Evolutionary conservation across 2,329 filamentous ascomycete genomes (phyloP).

Genomic region (Epichloe gansuensis): DNA sequence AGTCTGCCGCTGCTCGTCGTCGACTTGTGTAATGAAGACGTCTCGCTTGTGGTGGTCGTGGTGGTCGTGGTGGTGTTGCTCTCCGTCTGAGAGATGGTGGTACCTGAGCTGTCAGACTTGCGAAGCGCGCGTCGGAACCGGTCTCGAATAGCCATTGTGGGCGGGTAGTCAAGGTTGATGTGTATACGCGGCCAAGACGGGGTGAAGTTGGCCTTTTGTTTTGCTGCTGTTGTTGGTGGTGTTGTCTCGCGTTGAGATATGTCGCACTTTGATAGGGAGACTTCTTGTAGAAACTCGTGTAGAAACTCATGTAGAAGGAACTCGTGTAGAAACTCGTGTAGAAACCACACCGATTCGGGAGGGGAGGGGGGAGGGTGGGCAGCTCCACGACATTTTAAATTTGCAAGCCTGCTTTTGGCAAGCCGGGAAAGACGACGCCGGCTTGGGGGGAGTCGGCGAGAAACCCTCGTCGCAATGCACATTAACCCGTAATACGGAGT

Average conservation of each 20-base stretch:
- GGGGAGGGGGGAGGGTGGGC: not conserved
- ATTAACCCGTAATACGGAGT: no score
- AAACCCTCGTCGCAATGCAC: not conserved
- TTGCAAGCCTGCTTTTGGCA: not conserved
- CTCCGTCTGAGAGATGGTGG: constrained; percentile 19
- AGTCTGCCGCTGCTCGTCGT: constrained; percentile 16
- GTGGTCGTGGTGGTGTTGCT: constrained; percentile 18
- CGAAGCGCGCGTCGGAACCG: constrained; percentile 28
- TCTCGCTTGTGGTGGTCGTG: constrained; percentile 16
- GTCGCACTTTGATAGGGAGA: not conserved
- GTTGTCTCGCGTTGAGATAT: not conserved
- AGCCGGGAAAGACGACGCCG: not conserved
- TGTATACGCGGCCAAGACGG: not conserved
- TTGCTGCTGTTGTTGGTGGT: not conserved
- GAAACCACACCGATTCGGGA: not conserved
- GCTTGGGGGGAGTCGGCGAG: not conserved
- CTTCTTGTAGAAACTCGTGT: no score
- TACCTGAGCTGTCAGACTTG: constrained; percentile 20
- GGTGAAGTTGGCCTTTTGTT: not conserved
- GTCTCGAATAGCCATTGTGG: constrained; percentile 29
- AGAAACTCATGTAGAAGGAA: not conserved
- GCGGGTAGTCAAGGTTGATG: not conserved
- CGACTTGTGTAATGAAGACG: constrained; percentile 18
- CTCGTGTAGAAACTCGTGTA: no score
- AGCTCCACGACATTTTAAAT: constrained; percentile 2